Evolutionary conservation across 139 green algal species (phyloP), one percentile per base, ranked within the genome.

Genomic region (Yamagishiella unicocca): DNA sequence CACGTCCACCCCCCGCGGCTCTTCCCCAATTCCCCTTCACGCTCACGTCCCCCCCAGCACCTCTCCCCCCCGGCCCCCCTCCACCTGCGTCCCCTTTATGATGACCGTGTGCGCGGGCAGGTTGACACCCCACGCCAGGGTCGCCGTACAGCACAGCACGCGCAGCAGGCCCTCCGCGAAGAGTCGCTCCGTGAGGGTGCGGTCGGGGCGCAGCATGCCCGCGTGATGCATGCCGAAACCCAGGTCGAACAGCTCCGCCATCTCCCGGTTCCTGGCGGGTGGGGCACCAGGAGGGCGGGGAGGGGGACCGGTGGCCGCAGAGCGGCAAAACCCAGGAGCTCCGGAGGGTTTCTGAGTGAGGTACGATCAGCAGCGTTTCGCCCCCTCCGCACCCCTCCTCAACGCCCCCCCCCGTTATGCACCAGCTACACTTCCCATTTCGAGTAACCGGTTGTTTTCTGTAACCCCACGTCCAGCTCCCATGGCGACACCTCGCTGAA

Each of bases 101-200:
- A 99, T 95, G 87, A 99, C 97, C 0, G 96, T 99, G 93, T 99
- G 97, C 4, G 97, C 96, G 0, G 97, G 97, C 68, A 99, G 93
- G 94, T 99, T 99, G 77, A 99, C 97, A 14, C 98, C 98, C 98
- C 98, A 99, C 2, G 98, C 98, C 71, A 99, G 91, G 0, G 98
- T 99, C 46, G 98, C 97, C 17, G 98, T 99, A 85, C 96, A 99
- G 85, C 93, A 95, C 72, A 99, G 92, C 71, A 99, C 96, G 80
- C 94, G 94, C 27, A 82, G 70, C 45, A 75, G 77, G 38, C 50
- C 68, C 68, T 79, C 64, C 4, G 88, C 88, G 85, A 99, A 99
- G 7, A 98, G 87, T n/a, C 93, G 92, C 92, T 99, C 98, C 24
- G 94, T 95, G 6, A 99, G 93, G 42, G 89, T 97, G 31, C 98